A percentile compares a stretch with the other conserved stretches of the same genome.
phyloP scores from a whole-genome alignment of 805 yeast species.

The Kuraishia cidri region DNA sequence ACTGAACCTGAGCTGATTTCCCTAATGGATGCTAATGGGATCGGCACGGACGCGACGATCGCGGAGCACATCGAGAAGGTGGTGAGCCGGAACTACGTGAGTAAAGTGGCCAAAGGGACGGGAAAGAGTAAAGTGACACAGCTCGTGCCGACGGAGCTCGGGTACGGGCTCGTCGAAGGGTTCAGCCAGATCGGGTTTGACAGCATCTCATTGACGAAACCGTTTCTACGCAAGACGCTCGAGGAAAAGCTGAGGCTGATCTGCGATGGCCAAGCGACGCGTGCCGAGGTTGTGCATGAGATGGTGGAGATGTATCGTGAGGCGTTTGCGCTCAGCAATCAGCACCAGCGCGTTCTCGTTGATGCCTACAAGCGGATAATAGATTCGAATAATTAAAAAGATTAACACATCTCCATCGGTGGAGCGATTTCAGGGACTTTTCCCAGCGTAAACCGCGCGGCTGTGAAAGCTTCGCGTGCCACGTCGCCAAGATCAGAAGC shows the following conservation, averaged over 20 bases:
- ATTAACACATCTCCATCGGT: constrained; percentile 2
- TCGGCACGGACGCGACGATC: constrained; percentile 98
- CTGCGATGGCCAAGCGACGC: constrained; percentile 51
- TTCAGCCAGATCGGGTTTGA: constrained; percentile 76
- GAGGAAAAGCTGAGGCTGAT: constrained; percentile 62
- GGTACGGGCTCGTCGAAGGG: constrained; percentile 82
- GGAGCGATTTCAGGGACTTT: constrained; percentile 3
- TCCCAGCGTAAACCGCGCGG: constrained; percentile 2
- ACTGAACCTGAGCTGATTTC: constrained; percentile 91
- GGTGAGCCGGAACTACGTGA: constrained; percentile 55
- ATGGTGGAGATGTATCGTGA: constrained; percentile 49
- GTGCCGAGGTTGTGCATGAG: constrained; percentile 44
- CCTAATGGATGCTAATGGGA: constrained; percentile 94
- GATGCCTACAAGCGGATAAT: constrained; percentile 18
- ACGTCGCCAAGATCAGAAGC: not conserved
- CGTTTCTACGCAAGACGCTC: constrained; percentile 70
- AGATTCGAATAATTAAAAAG: not conserved
- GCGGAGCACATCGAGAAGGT: constrained; percentile 95
- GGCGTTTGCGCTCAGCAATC: constrained; percentile 43
- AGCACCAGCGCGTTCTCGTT: constrained; percentile 26
- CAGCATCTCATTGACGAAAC: constrained; percentile 70
- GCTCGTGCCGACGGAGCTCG: constrained; percentile 73
- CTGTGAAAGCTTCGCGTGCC: not conserved
- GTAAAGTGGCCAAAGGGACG: constrained; percentile 26
- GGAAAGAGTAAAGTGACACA: constrained; percentile 28